Evolutionary conservation across 2,329 filamentous ascomycete species (phyloP).

Genomic region (Ilyonectria sp.): DNA sequence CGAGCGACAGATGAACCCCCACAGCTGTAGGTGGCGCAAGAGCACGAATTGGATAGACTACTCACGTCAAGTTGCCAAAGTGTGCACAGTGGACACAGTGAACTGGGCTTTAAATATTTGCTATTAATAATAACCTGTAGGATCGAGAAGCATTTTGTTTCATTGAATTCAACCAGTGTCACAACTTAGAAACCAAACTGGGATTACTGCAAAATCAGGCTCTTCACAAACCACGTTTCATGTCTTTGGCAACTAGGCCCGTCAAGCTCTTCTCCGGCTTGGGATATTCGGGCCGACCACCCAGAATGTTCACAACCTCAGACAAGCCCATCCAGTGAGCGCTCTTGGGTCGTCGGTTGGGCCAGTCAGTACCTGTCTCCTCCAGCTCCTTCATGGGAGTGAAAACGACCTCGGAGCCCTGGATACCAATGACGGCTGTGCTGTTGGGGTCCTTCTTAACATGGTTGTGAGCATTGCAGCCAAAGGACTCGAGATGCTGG

Average conservation of each 20-base stretch:
- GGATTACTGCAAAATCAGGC: conserved; percentile 27
- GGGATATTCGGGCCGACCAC: conserved; percentile 75
- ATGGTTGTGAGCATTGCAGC: conserved; percentile 74
- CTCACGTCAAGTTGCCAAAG: no score
- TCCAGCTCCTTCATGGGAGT: conserved; percentile 86
- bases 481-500: conserved; percentile 88
- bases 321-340: conserved; percentile 90
- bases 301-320: conserved; percentile 86
- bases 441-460: conserved; percentile 83
- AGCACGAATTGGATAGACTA: no score
- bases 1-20: no score
- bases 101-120: conserved; percentile 9
- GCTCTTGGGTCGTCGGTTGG: conserved; percentile 84
- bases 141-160: conserved; percentile 27
- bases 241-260: conserved; percentile 72
- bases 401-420: conserved; percentile 92
- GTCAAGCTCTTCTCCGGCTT: conserved; percentile 65
- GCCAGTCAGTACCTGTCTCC: conserved; percentile 91
- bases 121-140: conserved; percentile 40
- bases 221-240: conserved; percentile 66
- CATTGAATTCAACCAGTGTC: neutral
- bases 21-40: no score
- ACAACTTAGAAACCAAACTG: conserved; percentile 14
- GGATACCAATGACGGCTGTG: conserved; percentile 89
- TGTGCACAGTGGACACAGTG: neutral